A percentile compares a stretch with the other conserved stretches of the same genome.
phyloP scores from a whole-genome alignment of 2,329 filamentous ascomycete genomes.

The Neofusicoccum umdonicola region DNA sequence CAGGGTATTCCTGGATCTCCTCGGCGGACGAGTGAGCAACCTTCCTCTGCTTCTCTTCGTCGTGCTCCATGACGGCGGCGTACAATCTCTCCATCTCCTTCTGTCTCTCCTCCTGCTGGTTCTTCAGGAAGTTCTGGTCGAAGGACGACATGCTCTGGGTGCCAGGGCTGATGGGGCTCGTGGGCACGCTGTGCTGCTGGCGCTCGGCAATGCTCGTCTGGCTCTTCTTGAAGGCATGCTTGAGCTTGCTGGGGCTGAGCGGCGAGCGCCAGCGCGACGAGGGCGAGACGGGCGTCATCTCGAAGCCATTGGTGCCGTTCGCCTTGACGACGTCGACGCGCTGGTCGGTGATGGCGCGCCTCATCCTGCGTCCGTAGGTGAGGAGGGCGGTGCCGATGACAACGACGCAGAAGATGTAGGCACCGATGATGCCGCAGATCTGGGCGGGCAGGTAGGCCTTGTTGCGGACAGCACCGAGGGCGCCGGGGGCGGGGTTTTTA shows the following conservation, averaged over 20 bases:
- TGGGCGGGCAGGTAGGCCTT: constrained; percentile 69
- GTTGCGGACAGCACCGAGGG: constrained; percentile 31
- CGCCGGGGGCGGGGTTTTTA: constrained; percentile 30
- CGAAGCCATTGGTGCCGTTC: constrained; percentile 32
- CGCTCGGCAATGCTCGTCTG: constrained; percentile 21
- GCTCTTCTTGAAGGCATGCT: constrained; percentile 27
- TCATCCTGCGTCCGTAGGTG: constrained; percentile 44
- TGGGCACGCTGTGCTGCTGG: constrained; percentile 25
- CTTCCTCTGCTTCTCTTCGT: constrained; percentile 52
- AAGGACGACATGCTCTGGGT: constrained; percentile 66
- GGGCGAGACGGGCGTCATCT: constrained; percentile 33
- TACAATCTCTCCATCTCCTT: constrained; percentile 88
- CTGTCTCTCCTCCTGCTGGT: constrained; percentile 72
- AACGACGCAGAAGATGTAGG: constrained; percentile 76
- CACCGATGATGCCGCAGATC: constrained; percentile 77
- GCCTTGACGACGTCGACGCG: constrained; percentile 56
- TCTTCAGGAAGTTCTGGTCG: constrained; percentile 72
- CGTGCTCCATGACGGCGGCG: constrained; percentile 86
- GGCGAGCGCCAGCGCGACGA: constrained; percentile 20
- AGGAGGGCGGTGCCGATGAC: constrained; percentile 64
- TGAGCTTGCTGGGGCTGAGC: constrained; percentile 28
- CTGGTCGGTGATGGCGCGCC: constrained; percentile 45
- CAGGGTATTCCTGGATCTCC: constrained; percentile 21
- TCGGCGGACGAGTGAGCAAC: constrained; percentile 24
- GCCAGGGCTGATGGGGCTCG: constrained; percentile 41